These are phyloP conservation scores for Gossypium australe DNA, from an alignment of 345 rosid genomes.

Conservation along the genomic window DNA sequence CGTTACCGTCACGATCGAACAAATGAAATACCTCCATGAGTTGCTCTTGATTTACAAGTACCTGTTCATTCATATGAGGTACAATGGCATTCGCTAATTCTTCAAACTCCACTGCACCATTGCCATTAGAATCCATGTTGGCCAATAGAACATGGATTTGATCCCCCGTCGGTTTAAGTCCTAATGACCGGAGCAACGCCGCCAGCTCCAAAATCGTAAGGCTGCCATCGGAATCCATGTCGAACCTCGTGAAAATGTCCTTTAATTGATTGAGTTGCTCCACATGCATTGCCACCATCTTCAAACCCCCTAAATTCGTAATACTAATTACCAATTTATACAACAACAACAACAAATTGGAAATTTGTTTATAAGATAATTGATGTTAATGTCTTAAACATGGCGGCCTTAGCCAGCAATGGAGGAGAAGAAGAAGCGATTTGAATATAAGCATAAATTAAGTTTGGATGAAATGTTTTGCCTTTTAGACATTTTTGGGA, in stretches of 20 bases:
- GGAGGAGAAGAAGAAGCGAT: neutral
- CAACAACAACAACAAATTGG: no score
- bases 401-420: neutral
- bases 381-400: neutral
- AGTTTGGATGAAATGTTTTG: neutral
- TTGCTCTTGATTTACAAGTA: slow-evolving; percentile 53
- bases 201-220: slow-evolving; percentile 84
- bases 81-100: slow-evolving; percentile 54
- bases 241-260: slow-evolving; percentile 63
- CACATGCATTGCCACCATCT: slow-evolving; percentile 18
- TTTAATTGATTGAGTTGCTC: slow-evolving; percentile 48
- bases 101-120: slow-evolving; percentile 69
- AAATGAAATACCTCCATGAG: slow-evolving; percentile 55
- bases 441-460: neutral
- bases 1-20: slow-evolving; percentile 78
- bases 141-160: slow-evolving; percentile 62
- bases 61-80: slow-evolving; percentile 50
- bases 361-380: neutral
- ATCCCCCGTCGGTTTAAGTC: slow-evolving; percentile 77
- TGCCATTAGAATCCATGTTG: slow-evolving; percentile 75
- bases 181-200: slow-evolving; percentile 63
- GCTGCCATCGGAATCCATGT: slow-evolving; percentile 91
- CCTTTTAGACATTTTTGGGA: neutral
- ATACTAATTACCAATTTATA: neutral
- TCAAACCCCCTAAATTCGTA: neutral